These are phyloP conservation scores for Fusarium continuum DNA, from an alignment of 2,329 filamentous ascomycete species.

Conservation along the genomic window DNA sequence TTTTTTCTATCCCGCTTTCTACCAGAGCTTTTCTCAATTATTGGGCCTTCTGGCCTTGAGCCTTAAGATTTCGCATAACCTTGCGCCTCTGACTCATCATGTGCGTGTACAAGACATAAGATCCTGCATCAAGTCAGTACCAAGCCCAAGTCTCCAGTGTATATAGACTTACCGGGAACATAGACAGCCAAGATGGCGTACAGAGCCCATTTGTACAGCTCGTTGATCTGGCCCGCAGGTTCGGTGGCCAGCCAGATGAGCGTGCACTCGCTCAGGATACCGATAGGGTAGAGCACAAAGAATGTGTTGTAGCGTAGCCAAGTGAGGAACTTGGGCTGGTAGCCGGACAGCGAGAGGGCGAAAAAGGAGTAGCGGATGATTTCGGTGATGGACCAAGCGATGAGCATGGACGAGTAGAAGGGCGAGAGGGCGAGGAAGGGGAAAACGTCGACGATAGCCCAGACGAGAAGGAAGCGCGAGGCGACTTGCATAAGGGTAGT, in stretches of 20 bases:
- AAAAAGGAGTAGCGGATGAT: conserved; percentile 95
- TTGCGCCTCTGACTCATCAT: conserved; percentile 93
- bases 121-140: conserved; percentile 54
- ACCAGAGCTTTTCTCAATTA: not conserved
- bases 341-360: conserved; percentile 72
- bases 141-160: not conserved
- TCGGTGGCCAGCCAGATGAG: conserved; percentile 77
- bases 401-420: conserved; percentile 79
- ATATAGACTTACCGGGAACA: conserved; percentile 72
- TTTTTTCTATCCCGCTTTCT: not conserved
- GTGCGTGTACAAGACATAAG: conserved; percentile 88
- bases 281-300: conserved; percentile 89
- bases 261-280: conserved; percentile 86
- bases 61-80: conserved; percentile 72
- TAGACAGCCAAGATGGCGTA: conserved; percentile 76
- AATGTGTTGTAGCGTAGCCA: conserved; percentile 95
- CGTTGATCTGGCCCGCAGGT: conserved; percentile 61
- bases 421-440: conserved; percentile 68
- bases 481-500: conserved; percentile 93
- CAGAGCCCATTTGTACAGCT: conserved; percentile 66
- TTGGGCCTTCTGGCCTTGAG: conserved; percentile 54
- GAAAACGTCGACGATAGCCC: conserved; percentile 81
- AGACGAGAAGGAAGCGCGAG: conserved; percentile 87
- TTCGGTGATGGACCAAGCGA: conserved; percentile 91
- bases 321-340: conserved; percentile 71